Evolutionary conservation across 2,329 filamentous ascomycete species (phyloP).

Genomic region (Cordyceps cateniannulata): DNA sequence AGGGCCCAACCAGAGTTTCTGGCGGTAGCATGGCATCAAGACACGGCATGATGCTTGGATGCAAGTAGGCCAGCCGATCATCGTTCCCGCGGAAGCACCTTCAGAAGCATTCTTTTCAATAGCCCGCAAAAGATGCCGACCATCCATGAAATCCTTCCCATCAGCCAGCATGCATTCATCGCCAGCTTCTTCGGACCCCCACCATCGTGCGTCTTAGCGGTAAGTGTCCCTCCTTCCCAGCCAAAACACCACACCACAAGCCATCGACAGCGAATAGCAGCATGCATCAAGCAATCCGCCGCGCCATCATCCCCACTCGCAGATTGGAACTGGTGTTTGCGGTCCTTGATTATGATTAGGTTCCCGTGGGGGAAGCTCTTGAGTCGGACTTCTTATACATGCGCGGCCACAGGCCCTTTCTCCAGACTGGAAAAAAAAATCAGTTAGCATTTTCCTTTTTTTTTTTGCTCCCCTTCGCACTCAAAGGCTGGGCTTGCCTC

Average conservation of each 20-base stretch:
- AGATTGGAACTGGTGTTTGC: background rate
- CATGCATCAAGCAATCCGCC: background rate
- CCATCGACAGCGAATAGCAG: background rate
- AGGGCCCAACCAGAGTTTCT: background rate
- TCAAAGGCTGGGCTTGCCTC: background rate
- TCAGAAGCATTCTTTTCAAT: background rate
- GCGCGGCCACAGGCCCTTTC: background rate
- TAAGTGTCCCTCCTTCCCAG: background rate
- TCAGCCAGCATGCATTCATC: too few species aligned
- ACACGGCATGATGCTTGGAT: background rate
- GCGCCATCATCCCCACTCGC: background rate
- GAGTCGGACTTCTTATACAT: background rate
- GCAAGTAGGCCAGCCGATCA: background rate
- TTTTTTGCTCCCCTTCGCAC: background rate
- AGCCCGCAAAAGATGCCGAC: background rate
- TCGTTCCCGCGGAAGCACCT: too few species aligned
- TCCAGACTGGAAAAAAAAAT: background rate
- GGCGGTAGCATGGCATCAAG: background rate
- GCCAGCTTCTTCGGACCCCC: background rate
- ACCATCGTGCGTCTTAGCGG: background rate
- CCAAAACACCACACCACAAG: background rate
- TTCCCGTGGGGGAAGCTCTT: too few species aligned
- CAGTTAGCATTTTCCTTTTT: too few species aligned
- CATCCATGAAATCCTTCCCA: background rate
- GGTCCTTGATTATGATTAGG: too few species aligned